Conservation (phyloP, 2,329 filamentous ascomycete genomes). For the Verticillium longisporum region DNA sequence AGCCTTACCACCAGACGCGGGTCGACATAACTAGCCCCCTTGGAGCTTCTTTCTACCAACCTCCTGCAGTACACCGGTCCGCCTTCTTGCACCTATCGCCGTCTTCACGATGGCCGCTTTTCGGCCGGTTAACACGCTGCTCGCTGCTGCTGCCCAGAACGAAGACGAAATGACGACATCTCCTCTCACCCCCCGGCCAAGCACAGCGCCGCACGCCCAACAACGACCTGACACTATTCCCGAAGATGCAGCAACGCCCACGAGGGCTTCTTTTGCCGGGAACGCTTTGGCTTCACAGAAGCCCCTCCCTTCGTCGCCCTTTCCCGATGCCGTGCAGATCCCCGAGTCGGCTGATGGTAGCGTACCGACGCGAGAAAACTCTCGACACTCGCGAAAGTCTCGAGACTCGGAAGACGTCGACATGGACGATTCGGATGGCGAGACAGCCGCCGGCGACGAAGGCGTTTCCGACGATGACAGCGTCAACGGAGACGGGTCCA, state of each 20-base stretch:
- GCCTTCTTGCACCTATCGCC: neutral
- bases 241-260: slow-evolving; percentile 55
- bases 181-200: slow-evolving; percentile 25
- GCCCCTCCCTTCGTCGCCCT: slow-evolving; percentile 46
- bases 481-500: slow-evolving; percentile 55
- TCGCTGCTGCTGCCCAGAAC: slow-evolving; percentile 22
- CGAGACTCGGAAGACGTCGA: slow-evolving; percentile 63
- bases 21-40: slow-evolving; percentile 1
- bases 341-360: slow-evolving; percentile 37
- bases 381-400: slow-evolving; percentile 50
- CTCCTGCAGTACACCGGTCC: slow-evolving; percentile 1
- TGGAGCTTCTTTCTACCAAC: slow-evolving; percentile 15
- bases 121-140: slow-evolving; percentile 38
- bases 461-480: slow-evolving; percentile 59
- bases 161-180: slow-evolving; percentile 30
- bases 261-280: slow-evolving; percentile 46
- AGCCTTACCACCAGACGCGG: slow-evolving; percentile 4
- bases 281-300: slow-evolving; percentile 38
- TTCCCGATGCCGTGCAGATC: slow-evolving; percentile 41
- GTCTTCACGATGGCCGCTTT: slow-evolving; percentile 39
- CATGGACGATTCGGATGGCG: slow-evolving; percentile 69
- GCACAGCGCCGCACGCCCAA: slow-evolving; percentile 23
- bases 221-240: slow-evolving; percentile 14
- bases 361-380: slow-evolving; percentile 29
- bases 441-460: slow-evolving; percentile 41